Evolutionary conservation across 345 rosid species (phyloP), one percentile per base, ranked within the genome.

Genomic region (Corchorus olitorius): DNA sequence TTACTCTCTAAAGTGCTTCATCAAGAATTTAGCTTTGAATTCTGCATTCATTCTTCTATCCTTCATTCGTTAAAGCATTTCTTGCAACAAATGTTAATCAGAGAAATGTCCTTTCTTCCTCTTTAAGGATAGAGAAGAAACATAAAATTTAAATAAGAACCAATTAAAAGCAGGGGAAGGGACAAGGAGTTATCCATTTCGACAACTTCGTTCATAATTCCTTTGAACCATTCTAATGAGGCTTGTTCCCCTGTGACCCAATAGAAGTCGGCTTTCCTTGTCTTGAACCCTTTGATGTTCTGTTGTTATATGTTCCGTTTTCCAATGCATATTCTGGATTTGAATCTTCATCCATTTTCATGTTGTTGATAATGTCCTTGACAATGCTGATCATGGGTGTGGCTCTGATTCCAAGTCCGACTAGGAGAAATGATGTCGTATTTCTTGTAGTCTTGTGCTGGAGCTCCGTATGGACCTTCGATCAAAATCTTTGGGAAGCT

Each of bases 171-270:
- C 27, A 27, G 27, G 27, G 27, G 27, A 27, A 27, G 27, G 27
- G 27, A 27, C 27, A 27, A 27, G 27, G 27, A 27, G 27, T 27
- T 27, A 27, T 92, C 96, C 91, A 89, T 77, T 65, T 91, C 97
- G 0, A 96, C 86, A n/a, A 92, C 94, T 81, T 94, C 98, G 35
- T 92, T 83, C 98, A 94, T 94, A 39, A 94, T 87, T 63, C 96
- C 97, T 76, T 92, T 94, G 80, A 94, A 94, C 98, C 98, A 94
- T 66, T 94, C 97, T 76, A 92, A 94, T 5, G 98, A 94, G 13
- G 97, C 98, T 65, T 94, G 98, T 19, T 94, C 98, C 11, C 97
- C 72, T 2, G 98, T 94, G 41, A 92, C 97, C 97, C 97, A 94
- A 12, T 94, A 94, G 89, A 92, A 94, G 82, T 92, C 92, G 13